Evolutionary conservation across 495 filamentous ascomycete species (phyloP).

Genomic region (Oidiodendron maius): DNA sequence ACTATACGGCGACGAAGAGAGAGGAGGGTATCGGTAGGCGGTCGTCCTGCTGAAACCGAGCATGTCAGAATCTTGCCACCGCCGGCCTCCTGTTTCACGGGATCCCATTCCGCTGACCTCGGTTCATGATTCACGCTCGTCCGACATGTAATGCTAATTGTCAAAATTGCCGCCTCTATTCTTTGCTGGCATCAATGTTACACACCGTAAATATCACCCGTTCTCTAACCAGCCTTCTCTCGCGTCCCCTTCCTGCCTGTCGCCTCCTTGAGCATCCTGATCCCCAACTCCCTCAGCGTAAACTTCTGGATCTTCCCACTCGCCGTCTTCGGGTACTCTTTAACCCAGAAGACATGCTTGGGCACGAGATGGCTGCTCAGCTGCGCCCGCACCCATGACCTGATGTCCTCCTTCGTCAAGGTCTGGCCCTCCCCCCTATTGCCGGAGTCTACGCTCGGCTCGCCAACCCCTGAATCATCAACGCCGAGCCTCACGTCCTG

Average conservation of each 20-base stretch:
- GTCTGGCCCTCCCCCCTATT: slow-evolving; percentile 12
- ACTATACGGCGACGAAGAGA: no score
- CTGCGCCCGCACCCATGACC: slow-evolving; percentile 63
- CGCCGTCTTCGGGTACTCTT: slow-evolving; percentile 83
- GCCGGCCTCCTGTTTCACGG: no score
- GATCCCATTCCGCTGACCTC: no score
- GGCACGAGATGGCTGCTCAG: slow-evolving; percentile 79
- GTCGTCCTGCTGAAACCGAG: no score
- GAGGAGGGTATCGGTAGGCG: no score
- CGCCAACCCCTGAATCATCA: slow-evolving; percentile 15
- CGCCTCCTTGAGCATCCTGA: slow-evolving; percentile 22
- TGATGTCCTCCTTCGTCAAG: slow-evolving; percentile 51
- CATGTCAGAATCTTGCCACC: no score
- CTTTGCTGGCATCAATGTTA: no score
- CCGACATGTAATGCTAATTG: no score
- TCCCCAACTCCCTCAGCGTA: slow-evolving; percentile 65
- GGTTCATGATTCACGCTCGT: no score
- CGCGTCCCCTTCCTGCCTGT: neutral
- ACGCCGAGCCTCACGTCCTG: slow-evolving; percentile 25
- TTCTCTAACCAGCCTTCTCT: no score
- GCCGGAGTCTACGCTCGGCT: neutral
- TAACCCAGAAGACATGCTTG: slow-evolving; percentile 82
- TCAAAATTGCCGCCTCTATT: no score
- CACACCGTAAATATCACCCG: no score
- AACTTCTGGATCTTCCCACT: slow-evolving; percentile 98